Conservation (phyloP, 257 asterid species). For the Plantago ovata region DNA sequence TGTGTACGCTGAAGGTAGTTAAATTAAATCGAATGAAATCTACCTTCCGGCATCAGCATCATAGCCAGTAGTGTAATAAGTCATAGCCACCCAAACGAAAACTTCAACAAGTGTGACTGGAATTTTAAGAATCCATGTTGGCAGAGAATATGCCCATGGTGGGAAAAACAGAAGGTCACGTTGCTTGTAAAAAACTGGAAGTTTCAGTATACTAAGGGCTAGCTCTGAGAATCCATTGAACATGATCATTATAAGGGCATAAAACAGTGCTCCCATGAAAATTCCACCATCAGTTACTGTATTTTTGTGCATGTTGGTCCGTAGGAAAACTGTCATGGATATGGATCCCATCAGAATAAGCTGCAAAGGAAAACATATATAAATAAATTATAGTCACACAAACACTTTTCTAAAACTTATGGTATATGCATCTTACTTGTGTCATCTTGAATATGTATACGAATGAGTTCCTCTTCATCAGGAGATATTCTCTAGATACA, state of each 20-base stretch:
- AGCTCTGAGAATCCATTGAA: conserved; percentile 77
- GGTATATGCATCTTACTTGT: conserved; percentile 42
- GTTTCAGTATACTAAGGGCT: conserved; percentile 61
- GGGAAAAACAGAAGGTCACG: conserved; percentile 74
- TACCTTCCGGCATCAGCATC: conserved; percentile 57
- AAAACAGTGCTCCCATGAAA: conserved; percentile 70
- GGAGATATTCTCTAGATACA: conserved; percentile 53
- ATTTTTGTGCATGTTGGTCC: conserved; percentile 47
- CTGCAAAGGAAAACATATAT: conserved; percentile 26
- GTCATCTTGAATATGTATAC: conserved; percentile 62
- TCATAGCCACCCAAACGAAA: conserved; percentile 39
- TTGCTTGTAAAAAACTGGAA: conserved; percentile 83
- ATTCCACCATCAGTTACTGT: conserved; percentile 50
- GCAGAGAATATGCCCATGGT: conserved; percentile 75
- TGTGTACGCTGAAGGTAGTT: not conserved
- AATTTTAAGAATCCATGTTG: conserved; percentile 63
- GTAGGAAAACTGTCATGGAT: conserved; percentile 58
- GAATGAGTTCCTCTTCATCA: conserved; percentile 74
- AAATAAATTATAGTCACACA: not conserved
- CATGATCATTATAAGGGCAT: conserved; percentile 46
- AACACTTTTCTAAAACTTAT: not conserved
- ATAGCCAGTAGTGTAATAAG: conserved; percentile 56
- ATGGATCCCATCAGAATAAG: conserved; percentile 53
- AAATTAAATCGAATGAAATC: not conserved
- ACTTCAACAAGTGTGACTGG: conserved; percentile 56